Percentiles rank a stretch among this genome's conserved stretches.
Conservation (phyloP, 2,329 filamentous ascomycete species). For the Fusarium pseudonygamai region DNA sequence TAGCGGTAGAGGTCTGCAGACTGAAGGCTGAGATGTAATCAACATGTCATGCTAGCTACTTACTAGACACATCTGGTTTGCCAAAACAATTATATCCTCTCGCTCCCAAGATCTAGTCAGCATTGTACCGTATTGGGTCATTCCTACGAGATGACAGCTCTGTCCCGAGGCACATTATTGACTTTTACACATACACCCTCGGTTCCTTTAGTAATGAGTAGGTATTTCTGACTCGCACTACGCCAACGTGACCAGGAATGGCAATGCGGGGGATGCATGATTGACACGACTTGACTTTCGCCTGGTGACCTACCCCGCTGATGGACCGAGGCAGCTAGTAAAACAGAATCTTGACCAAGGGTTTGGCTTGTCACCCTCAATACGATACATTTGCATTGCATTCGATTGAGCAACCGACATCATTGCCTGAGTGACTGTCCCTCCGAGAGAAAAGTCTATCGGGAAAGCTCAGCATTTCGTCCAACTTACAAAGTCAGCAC, state of each 20-base stretch:
- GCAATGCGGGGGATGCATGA: background rate
- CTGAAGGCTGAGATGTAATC: fast-evolving
- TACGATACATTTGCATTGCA: fast-evolving
- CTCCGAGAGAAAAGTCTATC: fast-evolving
- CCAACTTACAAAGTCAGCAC: fast-evolving
- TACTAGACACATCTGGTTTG: fast-evolving
- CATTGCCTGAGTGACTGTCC: too few relatives aligned
- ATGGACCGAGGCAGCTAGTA: background rate
- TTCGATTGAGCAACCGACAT: fast-evolving
- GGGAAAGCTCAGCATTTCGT: background rate
- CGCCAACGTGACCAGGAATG: background rate
- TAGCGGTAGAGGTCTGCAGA: fast-evolving
- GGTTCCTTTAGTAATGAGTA: background rate
- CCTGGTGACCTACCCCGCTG: background rate
- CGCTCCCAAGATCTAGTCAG: fast-evolving
- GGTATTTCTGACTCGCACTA: background rate
- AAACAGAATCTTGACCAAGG: fast-evolving
- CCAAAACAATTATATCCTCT: background rate
- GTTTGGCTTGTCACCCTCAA: too few relatives aligned
- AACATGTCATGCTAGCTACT: background rate
- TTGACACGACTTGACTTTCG: background rate
- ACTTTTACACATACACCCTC: fast-evolving
- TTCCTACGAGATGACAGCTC: fast-evolving
- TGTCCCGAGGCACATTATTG: background rate
- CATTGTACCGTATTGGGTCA: fast-evolving